These are phyloP conservation scores for Cercophora newfieldiana DNA, from an alignment of 495 filamentous ascomycete species.

Conservation along the genomic window DNA sequence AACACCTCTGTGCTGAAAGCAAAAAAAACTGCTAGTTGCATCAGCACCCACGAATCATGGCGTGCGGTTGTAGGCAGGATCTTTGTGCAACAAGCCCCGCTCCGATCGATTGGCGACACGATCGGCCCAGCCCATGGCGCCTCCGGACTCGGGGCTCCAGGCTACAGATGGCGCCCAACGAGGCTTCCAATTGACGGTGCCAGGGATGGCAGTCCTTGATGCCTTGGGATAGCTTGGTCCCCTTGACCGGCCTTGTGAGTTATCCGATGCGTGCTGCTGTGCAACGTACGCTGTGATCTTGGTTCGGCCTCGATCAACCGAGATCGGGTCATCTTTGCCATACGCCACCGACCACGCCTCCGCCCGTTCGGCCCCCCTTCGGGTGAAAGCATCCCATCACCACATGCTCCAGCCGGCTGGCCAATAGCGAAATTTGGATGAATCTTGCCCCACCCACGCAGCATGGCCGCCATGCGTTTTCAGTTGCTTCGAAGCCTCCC, in stretches of 20 bases:
- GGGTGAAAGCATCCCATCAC: neutral
- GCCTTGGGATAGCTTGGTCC: neutral
- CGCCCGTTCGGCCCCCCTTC: neutral
- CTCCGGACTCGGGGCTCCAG: neutral
- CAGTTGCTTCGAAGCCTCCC: neutral
- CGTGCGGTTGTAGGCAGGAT: neutral
- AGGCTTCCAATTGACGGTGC: neutral
- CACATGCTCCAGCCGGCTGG: neutral
- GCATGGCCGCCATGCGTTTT: neutral
- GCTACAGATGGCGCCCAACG: neutral
- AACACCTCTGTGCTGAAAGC: neutral
- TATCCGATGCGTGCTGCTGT: neutral
- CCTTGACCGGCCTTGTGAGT: neutral
- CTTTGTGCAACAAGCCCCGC: neutral
- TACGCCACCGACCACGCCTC: neutral
- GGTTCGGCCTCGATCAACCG: neutral
- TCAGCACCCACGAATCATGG: neutral
- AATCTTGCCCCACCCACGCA: neutral
- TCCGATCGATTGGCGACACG: constrained; percentile 4
- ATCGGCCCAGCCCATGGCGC: neutral
- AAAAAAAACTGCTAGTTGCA: neutral
- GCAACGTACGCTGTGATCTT: neutral
- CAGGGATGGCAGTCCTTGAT: neutral
- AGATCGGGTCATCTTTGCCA: neutral
- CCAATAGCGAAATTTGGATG: neutral